These are phyloP conservation scores for Asclepias syriaca DNA, from an alignment of 257 asterid genomes.

Conservation along the genomic window DNA sequence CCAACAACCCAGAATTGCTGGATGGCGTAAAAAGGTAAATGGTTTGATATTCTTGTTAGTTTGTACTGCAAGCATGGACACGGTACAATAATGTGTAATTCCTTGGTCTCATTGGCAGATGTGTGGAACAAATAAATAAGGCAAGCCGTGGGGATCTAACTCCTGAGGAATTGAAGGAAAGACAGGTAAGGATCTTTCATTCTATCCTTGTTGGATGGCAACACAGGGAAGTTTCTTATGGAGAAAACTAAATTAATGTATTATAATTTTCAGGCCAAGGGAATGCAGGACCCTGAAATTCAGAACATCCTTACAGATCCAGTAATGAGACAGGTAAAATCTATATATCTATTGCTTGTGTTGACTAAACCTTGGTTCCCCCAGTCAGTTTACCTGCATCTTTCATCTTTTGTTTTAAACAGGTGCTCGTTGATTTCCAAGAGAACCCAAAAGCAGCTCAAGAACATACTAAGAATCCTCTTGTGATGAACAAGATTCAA, in stretches of 20 bases:
- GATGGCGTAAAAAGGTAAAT: slow-evolving; percentile 81
- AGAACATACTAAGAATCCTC: slow-evolving; percentile 80
- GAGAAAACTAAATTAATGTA: not conserved
- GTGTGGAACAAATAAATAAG: slow-evolving; percentile 79
- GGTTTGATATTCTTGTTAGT: not conserved
- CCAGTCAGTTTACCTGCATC: not conserved
- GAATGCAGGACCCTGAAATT: slow-evolving; percentile 91
- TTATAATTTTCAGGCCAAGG: slow-evolving; percentile 57
- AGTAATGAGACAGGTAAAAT: slow-evolving; percentile 88
- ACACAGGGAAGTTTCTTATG: not conserved
- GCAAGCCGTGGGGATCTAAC: slow-evolving; percentile 86
- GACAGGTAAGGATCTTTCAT: slow-evolving; percentile 58
- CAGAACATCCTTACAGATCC: slow-evolving; percentile 92
- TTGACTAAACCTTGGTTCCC: no score
- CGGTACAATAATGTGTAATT: not conserved
- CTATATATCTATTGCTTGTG: no score
- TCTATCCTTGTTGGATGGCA: not conserved
- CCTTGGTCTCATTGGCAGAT: slow-evolving; percentile 36
- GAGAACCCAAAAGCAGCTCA: slow-evolving; percentile 85
- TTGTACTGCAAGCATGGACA: not conserved
- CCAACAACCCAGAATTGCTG: slow-evolving; percentile 66
- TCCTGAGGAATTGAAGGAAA: slow-evolving; percentile 92
- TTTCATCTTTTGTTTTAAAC: not conserved
- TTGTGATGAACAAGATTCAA: slow-evolving; percentile 85
- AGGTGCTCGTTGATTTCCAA: slow-evolving; percentile 74